Evolutionary conservation across 2,329 filamentous ascomycete species (phyloP).

Genomic region (Thelonectria discophora): DNA sequence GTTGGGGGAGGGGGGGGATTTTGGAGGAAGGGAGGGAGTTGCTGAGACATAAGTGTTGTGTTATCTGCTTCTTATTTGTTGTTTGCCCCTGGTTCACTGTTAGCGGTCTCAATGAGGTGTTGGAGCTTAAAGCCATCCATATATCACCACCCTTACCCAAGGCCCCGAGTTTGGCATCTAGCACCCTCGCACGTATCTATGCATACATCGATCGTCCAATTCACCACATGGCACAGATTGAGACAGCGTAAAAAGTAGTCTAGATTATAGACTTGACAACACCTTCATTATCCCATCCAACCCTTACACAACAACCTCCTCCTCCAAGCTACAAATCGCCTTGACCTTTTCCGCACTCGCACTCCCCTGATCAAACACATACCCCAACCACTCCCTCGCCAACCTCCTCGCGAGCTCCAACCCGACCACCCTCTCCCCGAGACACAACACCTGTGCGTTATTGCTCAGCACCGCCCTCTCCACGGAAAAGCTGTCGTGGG

Average conservation of each 20-base stretch:
- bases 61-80: too few relatives aligned
- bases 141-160: too few relatives aligned
- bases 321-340: slow-evolving; percentile 53
- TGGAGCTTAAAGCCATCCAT: too few relatives aligned
- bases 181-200: too few relatives aligned
- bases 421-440: slow-evolving; percentile 85
- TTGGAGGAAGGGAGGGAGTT: too few relatives aligned
- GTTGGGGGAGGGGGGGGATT: slow-evolving; percentile 28
- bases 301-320: slow-evolving; percentile 3
- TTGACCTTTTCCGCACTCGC: slow-evolving; percentile 57
- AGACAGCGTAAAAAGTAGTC: not conserved
- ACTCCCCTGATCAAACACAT: slow-evolving; percentile 74
- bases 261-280: too few relatives aligned
- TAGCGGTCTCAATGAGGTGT: too few relatives aligned
- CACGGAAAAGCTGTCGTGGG: slow-evolving; percentile 86
- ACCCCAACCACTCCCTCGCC: slow-evolving; percentile 84
- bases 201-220: not conserved
- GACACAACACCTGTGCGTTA: slow-evolving; percentile 86
- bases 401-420: slow-evolving; percentile 81
- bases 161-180: too few relatives aligned
- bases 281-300: not conserved
- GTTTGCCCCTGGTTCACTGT: too few relatives aligned
- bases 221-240: not conserved
- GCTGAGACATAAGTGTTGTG: too few relatives aligned
- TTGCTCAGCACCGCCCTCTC: slow-evolving; percentile 84